phyloP scores from a whole-genome alignment of 768 basidiomycete genomes.

The Mycena leptocephala region DNA sequence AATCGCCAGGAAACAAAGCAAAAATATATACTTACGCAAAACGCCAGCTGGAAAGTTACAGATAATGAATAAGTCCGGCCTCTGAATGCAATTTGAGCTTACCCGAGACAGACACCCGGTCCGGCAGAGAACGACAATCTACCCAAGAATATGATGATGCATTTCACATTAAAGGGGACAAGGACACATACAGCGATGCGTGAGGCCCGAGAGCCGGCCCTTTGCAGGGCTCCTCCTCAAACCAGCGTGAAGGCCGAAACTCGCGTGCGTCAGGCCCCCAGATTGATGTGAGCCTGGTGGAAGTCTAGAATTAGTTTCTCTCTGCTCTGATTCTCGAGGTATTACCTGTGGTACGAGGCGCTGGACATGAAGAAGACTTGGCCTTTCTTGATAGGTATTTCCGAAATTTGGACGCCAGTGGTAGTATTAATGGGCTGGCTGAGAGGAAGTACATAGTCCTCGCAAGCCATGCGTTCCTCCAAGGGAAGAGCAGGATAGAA shows the following conservation, averaged over 20 bases:
- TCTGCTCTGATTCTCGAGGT: too few relatives aligned
- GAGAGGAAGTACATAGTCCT: conserved; percentile 29
- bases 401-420: conserved; percentile 16
- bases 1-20: not conserved
- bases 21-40: conserved; percentile 28
- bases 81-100: not conserved
- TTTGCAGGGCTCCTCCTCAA: conserved; percentile 9
- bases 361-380: conserved; percentile 20
- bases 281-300: conserved; percentile 12
- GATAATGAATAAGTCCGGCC: not conserved
- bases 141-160: not conserved
- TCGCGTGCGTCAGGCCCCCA: conserved; percentile 39
- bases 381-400: conserved; percentile 30
- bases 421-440: conserved; percentile 25
- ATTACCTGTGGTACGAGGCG: conserved; percentile 28
- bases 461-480: conserved; percentile 18
- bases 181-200: conserved; percentile 2
- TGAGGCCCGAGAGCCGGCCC: conserved; percentile 2
- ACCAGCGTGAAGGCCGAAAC: conserved; percentile 30
- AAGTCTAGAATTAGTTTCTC: not conserved
- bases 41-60: conserved; percentile 24
- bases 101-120: conserved; percentile 10
- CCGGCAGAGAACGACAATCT: conserved; percentile 17
- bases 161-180: not conserved
- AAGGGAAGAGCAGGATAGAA: not conserved